Evolutionary conservation across 108 stramenopile genomes (phyloP).

Genomic region (Tribonema minus): DNA sequence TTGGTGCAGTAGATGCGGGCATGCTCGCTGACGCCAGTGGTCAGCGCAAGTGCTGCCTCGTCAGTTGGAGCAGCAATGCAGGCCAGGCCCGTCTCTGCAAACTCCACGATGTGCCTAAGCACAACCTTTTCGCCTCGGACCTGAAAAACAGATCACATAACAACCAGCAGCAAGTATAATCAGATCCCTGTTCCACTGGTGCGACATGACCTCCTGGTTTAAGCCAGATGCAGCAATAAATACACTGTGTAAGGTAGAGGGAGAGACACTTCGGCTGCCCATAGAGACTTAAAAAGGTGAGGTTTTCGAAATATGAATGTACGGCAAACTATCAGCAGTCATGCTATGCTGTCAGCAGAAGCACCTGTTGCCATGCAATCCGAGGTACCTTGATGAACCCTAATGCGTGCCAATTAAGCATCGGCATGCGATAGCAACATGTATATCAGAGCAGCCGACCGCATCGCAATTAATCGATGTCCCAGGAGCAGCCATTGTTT

Average conservation of each 20-base stretch:
- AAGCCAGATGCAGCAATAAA: background rate
- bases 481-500: too few relatives aligned
- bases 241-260: background rate
- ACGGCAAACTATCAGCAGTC: too few relatives aligned
- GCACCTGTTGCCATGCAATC: too few relatives aligned
- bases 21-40: background rate
- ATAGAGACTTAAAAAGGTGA: background rate
- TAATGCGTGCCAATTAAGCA: too few relatives aligned
- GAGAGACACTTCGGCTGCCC: background rate
- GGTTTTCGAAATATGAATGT: background rate
- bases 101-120: constrained; percentile 21
- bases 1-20: background rate
- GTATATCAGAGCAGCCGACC: too few relatives aligned
- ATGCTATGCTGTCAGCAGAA: too few relatives aligned
- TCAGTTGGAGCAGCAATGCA: constrained; percentile 5
- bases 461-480: too few relatives aligned
- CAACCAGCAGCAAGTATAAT: too few relatives aligned
- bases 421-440: too few relatives aligned
- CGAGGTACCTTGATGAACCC: too few relatives aligned
- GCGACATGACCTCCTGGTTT: constrained; percentile 36
- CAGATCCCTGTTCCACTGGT: constrained; percentile 46
- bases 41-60: background rate
- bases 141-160: constrained; percentile 53
- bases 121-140: constrained; percentile 53
- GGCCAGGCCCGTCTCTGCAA: constrained; percentile 26